A percentile compares a stretch with the other conserved stretches of the same genome.
phyloP scores from a whole-genome alignment of 2,329 filamentous ascomycete species.

The Ophiosphaerella narmari region DNA sequence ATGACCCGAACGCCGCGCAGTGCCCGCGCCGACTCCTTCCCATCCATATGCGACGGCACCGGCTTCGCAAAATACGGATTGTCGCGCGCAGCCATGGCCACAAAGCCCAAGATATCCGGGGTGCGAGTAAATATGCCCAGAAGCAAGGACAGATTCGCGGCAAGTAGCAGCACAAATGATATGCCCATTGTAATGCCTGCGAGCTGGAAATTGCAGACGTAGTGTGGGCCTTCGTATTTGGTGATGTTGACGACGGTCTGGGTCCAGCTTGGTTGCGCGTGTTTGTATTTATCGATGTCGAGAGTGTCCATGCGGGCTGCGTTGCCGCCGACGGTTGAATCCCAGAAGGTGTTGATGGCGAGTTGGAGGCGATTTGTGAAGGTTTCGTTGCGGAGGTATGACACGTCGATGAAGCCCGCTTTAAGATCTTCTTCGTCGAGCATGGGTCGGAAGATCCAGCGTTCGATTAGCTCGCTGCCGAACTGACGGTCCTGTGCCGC shows the following conservation, averaged over 20 bases:
- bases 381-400: background rate
- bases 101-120: slow-evolving; percentile 12
- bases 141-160: slow-evolving; percentile 1
- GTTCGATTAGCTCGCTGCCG: slow-evolving; percentile 1
- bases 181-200: slow-evolving; percentile 6
- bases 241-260: background rate
- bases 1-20: slow-evolving; percentile 4
- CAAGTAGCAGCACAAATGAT: background rate
- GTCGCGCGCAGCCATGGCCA: slow-evolving; percentile 7
- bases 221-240: background rate
- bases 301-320: background rate
- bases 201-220: slow-evolving; percentile 4
- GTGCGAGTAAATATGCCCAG: slow-evolving; percentile 8
- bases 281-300: background rate
- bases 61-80: slow-evolving; percentile 3
- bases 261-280: background rate
- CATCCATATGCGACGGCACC: slow-evolving; percentile 1
- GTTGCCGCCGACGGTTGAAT: background rate
- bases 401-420: background rate
- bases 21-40: slow-evolving; percentile 1
- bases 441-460: background rate
- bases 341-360: slow-evolving; percentile 16
- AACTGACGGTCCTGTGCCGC: background rate
- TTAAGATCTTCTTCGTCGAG: background rate
- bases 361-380: slow-evolving; percentile 9